A percentile compares a stretch with the other conserved stretches of the same genome.
Conservation (phyloP, 164 flowering plant genomes). For the Vitis labrusca region DNA sequence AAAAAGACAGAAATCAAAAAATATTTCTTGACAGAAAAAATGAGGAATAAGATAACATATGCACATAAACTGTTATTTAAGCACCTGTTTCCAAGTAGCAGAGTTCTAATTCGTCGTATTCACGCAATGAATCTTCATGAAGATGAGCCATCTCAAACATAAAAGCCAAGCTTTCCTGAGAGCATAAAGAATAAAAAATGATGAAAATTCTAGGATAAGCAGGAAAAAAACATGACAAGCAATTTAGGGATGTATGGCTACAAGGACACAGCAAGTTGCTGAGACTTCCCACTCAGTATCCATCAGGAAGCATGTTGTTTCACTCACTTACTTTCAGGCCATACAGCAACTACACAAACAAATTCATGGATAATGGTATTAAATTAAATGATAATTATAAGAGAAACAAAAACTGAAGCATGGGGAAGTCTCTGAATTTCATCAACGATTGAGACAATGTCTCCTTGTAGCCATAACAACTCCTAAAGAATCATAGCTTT, state of each 20-base stretch:
- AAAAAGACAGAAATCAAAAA: not conserved
- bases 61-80: not conserved
- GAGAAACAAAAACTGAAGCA: not conserved
- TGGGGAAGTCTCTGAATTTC: not conserved
- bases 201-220: not conserved
- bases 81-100: slow-evolving; percentile 93
- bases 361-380: not conserved
- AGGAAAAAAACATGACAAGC: not conserved
- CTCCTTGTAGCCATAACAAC: not conserved
- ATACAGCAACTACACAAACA: not conserved
- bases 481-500: not conserved
- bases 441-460: too few species aligned
- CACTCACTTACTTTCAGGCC: not conserved
- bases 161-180: slow-evolving; percentile 97
- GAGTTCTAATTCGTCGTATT: slow-evolving; percentile 94
- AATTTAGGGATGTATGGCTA: slow-evolving; percentile 2
- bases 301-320: not conserved
- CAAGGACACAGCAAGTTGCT: not conserved
- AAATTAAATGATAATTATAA: not conserved
- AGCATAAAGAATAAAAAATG: slow-evolving; percentile 8
- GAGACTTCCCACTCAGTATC: not conserved
- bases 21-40: not conserved
- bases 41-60: not conserved
- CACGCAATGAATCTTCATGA: slow-evolving; percentile 94
- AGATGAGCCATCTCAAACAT: slow-evolving; percentile 98